Base-by-base conservation (phyloP, 108 stramenopile genomes). In the Nitzschia sp. region DNA sequence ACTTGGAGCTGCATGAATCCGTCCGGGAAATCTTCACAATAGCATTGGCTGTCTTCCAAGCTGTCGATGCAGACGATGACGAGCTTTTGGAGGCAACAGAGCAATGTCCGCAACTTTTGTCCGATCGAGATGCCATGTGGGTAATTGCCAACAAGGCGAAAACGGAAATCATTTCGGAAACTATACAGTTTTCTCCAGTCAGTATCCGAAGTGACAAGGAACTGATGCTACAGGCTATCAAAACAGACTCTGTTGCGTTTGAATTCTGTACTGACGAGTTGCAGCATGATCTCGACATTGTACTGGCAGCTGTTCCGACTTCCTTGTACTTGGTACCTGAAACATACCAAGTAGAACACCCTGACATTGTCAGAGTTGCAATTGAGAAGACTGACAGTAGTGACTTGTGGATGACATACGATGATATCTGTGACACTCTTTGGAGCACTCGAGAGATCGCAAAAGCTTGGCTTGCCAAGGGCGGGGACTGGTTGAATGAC, bases 201-300 rank as follows among this genome's bases (percentile, higher is more conserved):
- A 1, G 8, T 1, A 75, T 75, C 30, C 66, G 53, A 21, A 23
- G 53, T 4, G 60, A 75, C 67, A 68, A 77, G 66, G 61, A 77
- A 46, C 53, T 84, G 34, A 79, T 84, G 66, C n/a, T 80, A 46
- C 32, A 53, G 13, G 78, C 76, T 2, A 55, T 80, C 6, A 29
- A 36, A 29, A 65, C 23, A 32, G 49, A 66, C 46, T 38, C 60
- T 15, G 32, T 17, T 18, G 68, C 68, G 15, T 80, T 73, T 21
- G 54, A 74, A 38, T 68, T 48, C 68, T 75, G 75, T 49, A 31
- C 65, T 15, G 71, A 67, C 2, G 51, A 57, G 19, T 45, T 80
- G 24, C 58, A 51, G 33, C 21, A 55, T n/a, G 76, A 78, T 34
- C 34, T 57, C 18, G 59, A 75, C 34, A 71, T 85, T 47, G 77